These are phyloP conservation scores for Ganoderma leucocontextum DNA, from an alignment of 1,284 basidiomycete genomes.

Conservation along the genomic window DNA sequence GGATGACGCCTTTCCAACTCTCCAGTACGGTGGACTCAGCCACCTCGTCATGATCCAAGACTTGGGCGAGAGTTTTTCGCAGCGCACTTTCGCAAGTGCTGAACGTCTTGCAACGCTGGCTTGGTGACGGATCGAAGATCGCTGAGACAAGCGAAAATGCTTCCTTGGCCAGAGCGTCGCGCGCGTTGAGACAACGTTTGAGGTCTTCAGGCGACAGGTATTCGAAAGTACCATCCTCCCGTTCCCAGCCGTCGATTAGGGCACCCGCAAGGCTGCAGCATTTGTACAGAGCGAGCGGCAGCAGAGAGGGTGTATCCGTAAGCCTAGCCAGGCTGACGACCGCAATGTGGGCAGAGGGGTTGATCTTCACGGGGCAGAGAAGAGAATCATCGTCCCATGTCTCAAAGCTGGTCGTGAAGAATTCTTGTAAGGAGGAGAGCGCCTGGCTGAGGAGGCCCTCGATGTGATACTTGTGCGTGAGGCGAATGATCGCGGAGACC, in stretches of 20 bases:
- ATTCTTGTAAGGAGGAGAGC: neutral
- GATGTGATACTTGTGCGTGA: slow-evolving; percentile 19
- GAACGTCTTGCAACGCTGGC: neutral
- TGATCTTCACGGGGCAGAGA: neutral
- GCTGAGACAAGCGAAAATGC: neutral
- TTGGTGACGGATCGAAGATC: neutral
- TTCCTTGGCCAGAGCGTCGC: neutral
- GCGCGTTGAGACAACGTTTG: neutral
- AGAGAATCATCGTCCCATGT: neutral
- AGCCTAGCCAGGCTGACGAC: slow-evolving; percentile 17
- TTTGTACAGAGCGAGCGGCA: slow-evolving; percentile 4
- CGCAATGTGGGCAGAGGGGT: neutral
- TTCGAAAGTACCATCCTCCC: neutral
- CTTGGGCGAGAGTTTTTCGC: neutral
- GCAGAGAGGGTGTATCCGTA: neutral
- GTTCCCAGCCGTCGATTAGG: neutral
- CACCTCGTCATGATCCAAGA: neutral
- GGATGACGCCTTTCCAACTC: neutral
- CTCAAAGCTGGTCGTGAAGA: neutral
- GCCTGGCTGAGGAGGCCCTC: slow-evolving; percentile 5
- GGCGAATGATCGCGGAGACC: slow-evolving; percentile 14
- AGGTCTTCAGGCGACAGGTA: neutral
- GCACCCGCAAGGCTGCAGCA: neutral
- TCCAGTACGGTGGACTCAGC: neutral
- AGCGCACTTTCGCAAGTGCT: neutral